Base-by-base conservation (phyloP, 2,329 filamentous ascomycete genomes). In the Orbilia javanica region DNA sequence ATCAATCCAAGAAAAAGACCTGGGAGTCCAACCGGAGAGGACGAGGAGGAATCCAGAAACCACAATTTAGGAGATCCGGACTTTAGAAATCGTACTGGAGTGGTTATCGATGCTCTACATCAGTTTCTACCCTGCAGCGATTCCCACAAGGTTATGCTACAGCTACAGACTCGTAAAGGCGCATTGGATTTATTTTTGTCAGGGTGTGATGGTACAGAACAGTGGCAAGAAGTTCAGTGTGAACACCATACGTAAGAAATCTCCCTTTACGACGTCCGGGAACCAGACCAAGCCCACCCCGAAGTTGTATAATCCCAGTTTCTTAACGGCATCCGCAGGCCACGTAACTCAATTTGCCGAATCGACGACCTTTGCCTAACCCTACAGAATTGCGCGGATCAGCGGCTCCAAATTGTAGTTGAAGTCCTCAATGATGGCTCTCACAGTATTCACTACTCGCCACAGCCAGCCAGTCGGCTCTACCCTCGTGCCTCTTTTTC, bases 61-160 rank as follows among this genome's bases (percentile, higher is more conserved):
- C 2, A 18, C 2, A 22, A 2, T 25, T 15, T 10, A 27, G 25
- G 22, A 6, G 34, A 42, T 18, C 18, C 20, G 4, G 3, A 13
- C 22, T 44, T 62, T 29, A 39, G 55, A 27, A 62, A 27, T 3
- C 55, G n/a, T 25, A 29, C 55, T 8, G 22, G 55, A 3, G n/a
- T 20, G n/a, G 8, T 62, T 31, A 29, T 62, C 27, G 18, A 20
- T 29, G 34, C 39, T 10, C n/a, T 62, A 1, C 22, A 62, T 62
- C 34, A 44, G n/a, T 62, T 25, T 29, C 25, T 62, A 8, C 11
- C 55, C 6, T 62, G 55, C 55, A 20, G 50, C 4, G 13, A 42
- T 15, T 44, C 34, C n/a, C 55, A 62, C 13, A 62, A 62, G 39
- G 34, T 62, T 29, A 42, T 42, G 55, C 22, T 62, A 10, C 55